These are phyloP conservation scores for Eudorina sp. DNA, from an alignment of 139 green algal genomes.

Conservation along the genomic window DNA sequence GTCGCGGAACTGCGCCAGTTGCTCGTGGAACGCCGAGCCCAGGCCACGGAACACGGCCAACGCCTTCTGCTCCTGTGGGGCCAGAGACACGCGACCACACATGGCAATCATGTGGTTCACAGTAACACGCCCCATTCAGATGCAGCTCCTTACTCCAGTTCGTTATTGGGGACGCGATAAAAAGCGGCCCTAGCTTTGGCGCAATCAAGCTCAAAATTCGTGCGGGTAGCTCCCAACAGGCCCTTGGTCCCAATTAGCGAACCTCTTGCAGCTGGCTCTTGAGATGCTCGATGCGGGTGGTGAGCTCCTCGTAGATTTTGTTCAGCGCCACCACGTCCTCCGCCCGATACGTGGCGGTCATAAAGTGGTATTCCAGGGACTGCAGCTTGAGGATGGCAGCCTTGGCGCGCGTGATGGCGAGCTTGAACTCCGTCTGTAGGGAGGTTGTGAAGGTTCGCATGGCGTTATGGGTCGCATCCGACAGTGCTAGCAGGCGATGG, in stretches of 20 bases:
- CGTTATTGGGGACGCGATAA: no score
- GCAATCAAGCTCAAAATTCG: no score
- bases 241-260: no score
- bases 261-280: neutral
- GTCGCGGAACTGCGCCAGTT: constrained; percentile 16
- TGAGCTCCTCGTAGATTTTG: constrained; percentile 8
- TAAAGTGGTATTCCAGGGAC: constrained; percentile 31
- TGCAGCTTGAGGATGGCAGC: constrained; percentile 34
- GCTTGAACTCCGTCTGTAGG: neutral
- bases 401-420: neutral
- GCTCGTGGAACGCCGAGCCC: constrained; percentile 10
- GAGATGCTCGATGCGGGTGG: neutral
- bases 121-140: no score
- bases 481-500: no score
- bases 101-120: no score
- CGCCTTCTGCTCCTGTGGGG: constrained; percentile 32
- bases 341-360: neutral
- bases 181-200: no score
- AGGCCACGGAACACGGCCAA: constrained; percentile 13
- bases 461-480: no score
- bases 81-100: no score
- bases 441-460: no score
- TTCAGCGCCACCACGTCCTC: constrained; percentile 35
- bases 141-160: no score
- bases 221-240: no score